A percentile compares a stretch with the other conserved stretches of the same genome.
Conservation (phyloP, 805 yeast species). For the Saturnispora galanensis region DNA sequence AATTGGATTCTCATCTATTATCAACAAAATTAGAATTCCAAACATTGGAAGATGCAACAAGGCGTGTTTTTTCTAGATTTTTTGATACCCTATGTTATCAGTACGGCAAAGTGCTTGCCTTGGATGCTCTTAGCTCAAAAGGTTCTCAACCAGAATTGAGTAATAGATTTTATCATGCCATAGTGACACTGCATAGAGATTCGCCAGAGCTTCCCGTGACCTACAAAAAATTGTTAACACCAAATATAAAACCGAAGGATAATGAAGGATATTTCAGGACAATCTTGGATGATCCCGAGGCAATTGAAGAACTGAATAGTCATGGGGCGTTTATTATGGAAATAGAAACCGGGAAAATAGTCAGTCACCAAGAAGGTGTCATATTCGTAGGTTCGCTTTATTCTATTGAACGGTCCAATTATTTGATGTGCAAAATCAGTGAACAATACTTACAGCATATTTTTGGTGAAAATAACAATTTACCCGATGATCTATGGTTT, state of each 20-base stretch:
- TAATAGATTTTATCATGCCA: constrained; percentile 26
- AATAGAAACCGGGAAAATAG: constrained; percentile 24
- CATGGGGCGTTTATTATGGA: constrained; percentile 40
- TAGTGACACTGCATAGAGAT: constrained; percentile 11
- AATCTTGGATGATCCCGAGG: constrained; percentile 16
- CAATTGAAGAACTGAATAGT: constrained; percentile 27
- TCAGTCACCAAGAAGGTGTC: constrained; percentile 42
- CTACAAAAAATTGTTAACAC: constrained; percentile 28
- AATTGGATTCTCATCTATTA: constrained; percentile 35
- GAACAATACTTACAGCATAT: constrained; percentile 41
- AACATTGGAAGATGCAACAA: constrained; percentile 44
- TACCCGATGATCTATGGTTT: constrained; percentile 24
- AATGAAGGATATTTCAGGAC: constrained; percentile 17
- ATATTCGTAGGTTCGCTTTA: constrained; percentile 42
- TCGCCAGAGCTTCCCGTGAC: constrained; percentile 9
- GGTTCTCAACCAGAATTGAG: constrained; percentile 39
- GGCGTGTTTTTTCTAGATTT: constrained; percentile 41
- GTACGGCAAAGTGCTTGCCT: constrained; percentile 39
- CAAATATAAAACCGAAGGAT: constrained; percentile 26
- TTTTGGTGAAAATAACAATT: constrained; percentile 29
- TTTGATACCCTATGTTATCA: constrained; percentile 38
- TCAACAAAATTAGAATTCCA: constrained; percentile 38
- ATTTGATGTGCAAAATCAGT: constrained; percentile 35
- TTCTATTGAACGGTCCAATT: constrained; percentile 40
- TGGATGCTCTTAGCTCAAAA: constrained; percentile 37